Evolutionary conservation across 2,329 filamentous ascomycete genomes (phyloP), one percentile per base, ranked within the genome.

Genomic region (Paecilomyces dactylethromorphus): DNA sequence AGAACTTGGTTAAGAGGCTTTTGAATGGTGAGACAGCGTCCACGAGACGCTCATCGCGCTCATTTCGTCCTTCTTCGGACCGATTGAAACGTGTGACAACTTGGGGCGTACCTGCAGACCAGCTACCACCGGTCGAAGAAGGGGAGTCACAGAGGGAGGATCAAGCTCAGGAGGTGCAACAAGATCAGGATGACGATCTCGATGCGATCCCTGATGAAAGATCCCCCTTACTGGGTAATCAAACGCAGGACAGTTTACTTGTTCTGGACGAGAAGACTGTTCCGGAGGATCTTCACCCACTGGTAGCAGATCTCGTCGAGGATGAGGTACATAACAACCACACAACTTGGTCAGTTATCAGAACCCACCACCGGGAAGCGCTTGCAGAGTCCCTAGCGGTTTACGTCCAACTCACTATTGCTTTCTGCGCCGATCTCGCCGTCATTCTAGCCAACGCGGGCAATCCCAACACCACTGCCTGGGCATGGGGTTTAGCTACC

Each of bases 341-440:
- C 58, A 77, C 79, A 24, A 65, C 75, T 63, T 78, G 82, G 81
- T 75, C 79, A 31, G 72, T 79, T 21, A 74, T 83, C 24, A 76
- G 82, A 22, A 79, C 79, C 0, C 74, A 78, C 35, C 78, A 82
- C 63, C 77, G 81, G 11, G 81, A 84, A 65, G 79, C 80, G 29
- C 71, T 83, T 1, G 82, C 81, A 1, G 82, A 85, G 62, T 75
- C 79, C 1, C 74, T 85, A 8, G 81, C 77, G 2, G 80, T 81
- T 33, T 69, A 68, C 53, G 66, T 69, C 3, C 64, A 71, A 59
- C 70, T 76, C 56, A 77, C 74, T 6, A 74, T 84, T 21, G 82
- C 81, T 5, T 78, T 84, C 59, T 79, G 75, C 55, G 77, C 77
- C 11, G 79, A 83, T 58, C 70, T 83, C 1, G 75, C 76, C 1